Evolutionary conservation across 495 filamentous ascomycete genomes (phyloP).

Genomic region (Aspergillus heteromorphus): DNA sequence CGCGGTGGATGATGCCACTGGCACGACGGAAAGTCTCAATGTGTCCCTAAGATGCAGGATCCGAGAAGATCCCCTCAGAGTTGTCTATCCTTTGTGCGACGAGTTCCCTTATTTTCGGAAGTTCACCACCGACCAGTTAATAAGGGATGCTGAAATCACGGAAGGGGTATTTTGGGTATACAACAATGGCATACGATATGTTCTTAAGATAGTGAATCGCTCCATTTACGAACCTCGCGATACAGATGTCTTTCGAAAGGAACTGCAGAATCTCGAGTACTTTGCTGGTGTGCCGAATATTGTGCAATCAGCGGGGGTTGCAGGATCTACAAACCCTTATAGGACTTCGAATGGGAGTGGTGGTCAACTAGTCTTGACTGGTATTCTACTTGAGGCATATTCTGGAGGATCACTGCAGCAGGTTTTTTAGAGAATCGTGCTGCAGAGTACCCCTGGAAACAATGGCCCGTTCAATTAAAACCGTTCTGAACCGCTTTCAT

Average conservation of each 20-base stretch:
- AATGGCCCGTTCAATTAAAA: slow-evolving; percentile 26
- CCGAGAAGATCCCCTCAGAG: slow-evolving; percentile 17
- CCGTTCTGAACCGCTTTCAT: slow-evolving; percentile 19
- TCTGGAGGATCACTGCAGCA: slow-evolving; percentile 17
- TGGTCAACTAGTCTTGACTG: slow-evolving; percentile 11
- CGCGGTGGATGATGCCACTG: background rate
- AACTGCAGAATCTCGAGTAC: slow-evolving; percentile 17
- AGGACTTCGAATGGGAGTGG: slow-evolving; percentile 8
- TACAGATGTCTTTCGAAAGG: slow-evolving; percentile 15
- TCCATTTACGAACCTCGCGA: slow-evolving; percentile 18
- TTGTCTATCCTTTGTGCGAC: slow-evolving; percentile 9
- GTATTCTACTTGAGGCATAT: slow-evolving; percentile 16
- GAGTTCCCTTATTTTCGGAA: slow-evolving; percentile 15
- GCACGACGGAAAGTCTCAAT: background rate
- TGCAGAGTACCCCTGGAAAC: slow-evolving; percentile 13
- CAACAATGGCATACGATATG: slow-evolving; percentile 6
- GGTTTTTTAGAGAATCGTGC: slow-evolving; percentile 11
- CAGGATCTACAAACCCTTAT: slow-evolving; percentile 17
- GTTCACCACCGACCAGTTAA: slow-evolving; percentile 8
- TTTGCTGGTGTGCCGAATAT: slow-evolving; percentile 15
- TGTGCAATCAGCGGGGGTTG: slow-evolving; percentile 18
- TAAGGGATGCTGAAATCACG: slow-evolving; percentile 9
- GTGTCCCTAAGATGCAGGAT: slow-evolving; percentile 7
- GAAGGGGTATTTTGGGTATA: slow-evolving; percentile 14
- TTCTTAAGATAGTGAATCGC: slow-evolving; percentile 19